A percentile compares a stretch with the other conserved stretches of the same genome.
Evolutionary conservation across 2,329 filamentous ascomycete species (phyloP).

Genomic region (Colletotrichum sidae): DNA sequence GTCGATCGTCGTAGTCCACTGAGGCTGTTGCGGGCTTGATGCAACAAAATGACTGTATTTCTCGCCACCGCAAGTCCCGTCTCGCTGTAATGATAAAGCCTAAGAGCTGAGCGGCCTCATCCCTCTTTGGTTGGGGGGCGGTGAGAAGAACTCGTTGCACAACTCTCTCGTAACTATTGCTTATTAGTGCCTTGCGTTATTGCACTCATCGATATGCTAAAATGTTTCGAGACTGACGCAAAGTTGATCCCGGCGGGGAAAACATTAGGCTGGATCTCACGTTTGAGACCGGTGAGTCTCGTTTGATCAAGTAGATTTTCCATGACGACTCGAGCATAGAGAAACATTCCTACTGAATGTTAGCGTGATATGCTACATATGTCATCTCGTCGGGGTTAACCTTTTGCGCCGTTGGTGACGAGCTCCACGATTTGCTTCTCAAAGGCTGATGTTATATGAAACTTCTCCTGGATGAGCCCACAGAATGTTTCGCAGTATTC

Average conservation of each 20-base stretch:
- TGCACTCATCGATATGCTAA: neutral
- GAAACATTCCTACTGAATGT: neutral
- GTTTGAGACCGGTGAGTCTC: neutral
- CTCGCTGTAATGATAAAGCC: neutral
- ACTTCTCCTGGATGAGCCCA: neutral
- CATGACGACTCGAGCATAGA: neutral
- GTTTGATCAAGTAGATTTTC: neutral
- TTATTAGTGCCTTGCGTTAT: neutral
- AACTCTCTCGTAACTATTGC: neutral
- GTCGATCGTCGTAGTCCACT: neutral
- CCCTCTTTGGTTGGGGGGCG: neutral
- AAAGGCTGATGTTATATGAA: neutral
- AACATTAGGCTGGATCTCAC: neutral
- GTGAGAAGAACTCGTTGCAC: neutral
- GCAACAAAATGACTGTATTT: constrained; percentile 5
- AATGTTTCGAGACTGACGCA: neutral
- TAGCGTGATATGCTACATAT: neutral
- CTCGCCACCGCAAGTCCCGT: constrained; percentile 5
- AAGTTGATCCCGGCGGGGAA: neutral
- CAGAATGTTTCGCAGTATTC: neutral
- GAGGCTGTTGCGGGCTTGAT: neutral
- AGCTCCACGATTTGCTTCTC: neutral
- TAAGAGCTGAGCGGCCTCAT: neutral
- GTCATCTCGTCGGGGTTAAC: neutral
- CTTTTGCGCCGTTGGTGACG: neutral